These are phyloP conservation scores for Boletellus deceptivus DNA, from an alignment of 1,284 basidiomycete species.

Conservation along the genomic window DNA sequence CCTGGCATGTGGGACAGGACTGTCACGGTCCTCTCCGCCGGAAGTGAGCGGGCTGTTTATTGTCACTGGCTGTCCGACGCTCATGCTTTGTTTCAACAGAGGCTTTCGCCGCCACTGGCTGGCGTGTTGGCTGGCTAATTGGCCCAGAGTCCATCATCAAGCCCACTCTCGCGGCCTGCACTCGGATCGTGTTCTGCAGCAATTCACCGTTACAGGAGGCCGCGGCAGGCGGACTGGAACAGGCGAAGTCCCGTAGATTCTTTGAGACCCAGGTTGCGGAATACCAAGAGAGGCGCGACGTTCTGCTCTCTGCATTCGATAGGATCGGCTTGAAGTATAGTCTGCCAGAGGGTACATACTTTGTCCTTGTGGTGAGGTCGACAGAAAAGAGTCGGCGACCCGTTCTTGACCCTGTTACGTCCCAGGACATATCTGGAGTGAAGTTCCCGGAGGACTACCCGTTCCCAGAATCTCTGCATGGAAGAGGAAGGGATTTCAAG, in stretches of 20 bases:
- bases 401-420: slow-evolving; percentile 10
- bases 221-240: slow-evolving; percentile 81
- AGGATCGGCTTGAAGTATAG: slow-evolving; percentile 85
- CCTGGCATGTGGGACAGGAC: slow-evolving; percentile 99
- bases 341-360: slow-evolving; percentile 86
- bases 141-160: slow-evolving; percentile 82
- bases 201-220: slow-evolving; percentile 94
- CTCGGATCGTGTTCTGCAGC: slow-evolving; percentile 93
- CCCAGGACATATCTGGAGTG: slow-evolving; percentile 78
- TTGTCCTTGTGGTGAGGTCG: slow-evolving; percentile 72
- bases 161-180: slow-evolving; percentile 87
- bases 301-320: slow-evolving; percentile 81
- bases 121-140: slow-evolving; percentile 97
- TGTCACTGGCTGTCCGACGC: not conserved
- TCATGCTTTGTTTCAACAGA: slow-evolving; percentile 45
- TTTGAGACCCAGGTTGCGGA: slow-evolving; percentile 78
- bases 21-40: slow-evolving; percentile 78
- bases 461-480: slow-evolving; percentile 74
- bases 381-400: not conserved
- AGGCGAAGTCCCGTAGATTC: slow-evolving; percentile 71
- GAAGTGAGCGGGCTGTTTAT: slow-evolving; percentile 48
- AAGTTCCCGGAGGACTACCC: slow-evolving; percentile 83
- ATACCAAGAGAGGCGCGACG: slow-evolving; percentile 78
- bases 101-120: slow-evolving; percentile 97
- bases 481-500: slow-evolving; percentile 87